Evolutionary conservation across 2,329 filamentous ascomycete species (phyloP), one percentile per base, ranked within the genome.

Genomic region (Triangularia setosa): DNA sequence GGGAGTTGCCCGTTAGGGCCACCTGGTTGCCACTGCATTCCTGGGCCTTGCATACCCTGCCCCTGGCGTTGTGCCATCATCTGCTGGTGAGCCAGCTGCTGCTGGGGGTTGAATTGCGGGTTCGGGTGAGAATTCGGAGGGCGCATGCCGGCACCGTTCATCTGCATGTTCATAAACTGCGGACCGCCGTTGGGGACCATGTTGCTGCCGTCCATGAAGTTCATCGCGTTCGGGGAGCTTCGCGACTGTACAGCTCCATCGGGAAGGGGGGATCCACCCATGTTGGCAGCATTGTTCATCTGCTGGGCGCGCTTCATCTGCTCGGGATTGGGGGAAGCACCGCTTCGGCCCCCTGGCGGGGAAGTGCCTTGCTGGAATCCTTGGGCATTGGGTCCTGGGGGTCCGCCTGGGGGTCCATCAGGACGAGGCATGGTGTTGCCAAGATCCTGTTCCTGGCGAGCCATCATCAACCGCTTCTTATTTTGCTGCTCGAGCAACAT

Each of bases 401-500:
- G 74, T 58, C 74, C 84, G 65, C 79, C 82, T n/a, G 85, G 82
- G 23, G 82, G 81, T 28, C 81, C 81, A 24, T 83, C 84, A 59
- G 76, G 81, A 68, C 83, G 79, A 40, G 81, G 79, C 68, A 83
- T 80, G 23, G 76, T 74, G 58, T 72, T 79, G 65, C 80, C 79
- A 59, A 79, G 82, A 65, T 93, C 91, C 75, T 94, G 90, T 74
- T 93, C 87, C 73, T 89, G 90, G 18, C 91, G 87, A 40, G 91
- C 91, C 90, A 93, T 92, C 81, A 93, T 87, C 58, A 94, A 81
- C 18, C 91, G 83, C 77, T 93, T 93, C 82, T 93, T 94, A 72
- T 94, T 94, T 77, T 94, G 90, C 77, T 93, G 91, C 77, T 94
- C 91, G 16, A 94, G 83, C 58, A 93, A 79, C 91, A 93, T 94